These are phyloP conservation scores for Evernia prunastri DNA, from an alignment of 495 filamentous ascomycete species.

Conservation along the genomic window DNA sequence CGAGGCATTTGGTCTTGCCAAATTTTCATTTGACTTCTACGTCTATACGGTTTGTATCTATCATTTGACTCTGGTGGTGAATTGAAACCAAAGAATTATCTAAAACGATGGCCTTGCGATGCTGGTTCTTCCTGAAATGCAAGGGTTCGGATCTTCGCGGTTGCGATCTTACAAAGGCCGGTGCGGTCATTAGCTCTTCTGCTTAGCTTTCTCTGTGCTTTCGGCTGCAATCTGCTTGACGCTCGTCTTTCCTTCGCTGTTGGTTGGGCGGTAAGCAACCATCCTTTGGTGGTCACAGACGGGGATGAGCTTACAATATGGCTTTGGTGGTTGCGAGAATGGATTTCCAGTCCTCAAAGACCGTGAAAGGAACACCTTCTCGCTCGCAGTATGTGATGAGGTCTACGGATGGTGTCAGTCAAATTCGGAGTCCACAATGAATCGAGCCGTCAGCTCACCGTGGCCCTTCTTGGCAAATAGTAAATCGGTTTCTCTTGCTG, in stretches of 20 bases:
- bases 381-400: slow-evolving; percentile 74
- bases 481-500: slow-evolving; percentile 80
- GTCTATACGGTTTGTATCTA: slow-evolving; percentile 3
- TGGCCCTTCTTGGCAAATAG: slow-evolving; percentile 86
- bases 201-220: slow-evolving; percentile 21
- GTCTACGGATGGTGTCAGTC: slow-evolving; percentile 45
- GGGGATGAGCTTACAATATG: slow-evolving; percentile 39
- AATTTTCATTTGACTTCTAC: slow-evolving; percentile 3
- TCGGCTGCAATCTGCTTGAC: slow-evolving; percentile 22
- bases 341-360: slow-evolving; percentile 69
- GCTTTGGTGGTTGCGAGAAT: slow-evolving; percentile 69
- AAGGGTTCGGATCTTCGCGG: neutral
- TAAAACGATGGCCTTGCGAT: neutral
- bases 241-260: slow-evolving; percentile 25
- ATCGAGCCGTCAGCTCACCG: slow-evolving; percentile 47
- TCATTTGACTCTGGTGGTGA: neutral
- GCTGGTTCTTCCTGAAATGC: neutral
- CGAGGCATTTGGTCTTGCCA: neutral
- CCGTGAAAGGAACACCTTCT: slow-evolving; percentile 70
- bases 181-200: slow-evolving; percentile 4
- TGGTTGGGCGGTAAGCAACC: neutral
- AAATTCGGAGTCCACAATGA: neutral
- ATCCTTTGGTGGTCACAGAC: neutral
- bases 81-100: neutral
- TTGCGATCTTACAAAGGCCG: neutral